phyloP scores from a whole-genome alignment of 805 yeast species.

The Saccharomyces paradoxus region DNA sequence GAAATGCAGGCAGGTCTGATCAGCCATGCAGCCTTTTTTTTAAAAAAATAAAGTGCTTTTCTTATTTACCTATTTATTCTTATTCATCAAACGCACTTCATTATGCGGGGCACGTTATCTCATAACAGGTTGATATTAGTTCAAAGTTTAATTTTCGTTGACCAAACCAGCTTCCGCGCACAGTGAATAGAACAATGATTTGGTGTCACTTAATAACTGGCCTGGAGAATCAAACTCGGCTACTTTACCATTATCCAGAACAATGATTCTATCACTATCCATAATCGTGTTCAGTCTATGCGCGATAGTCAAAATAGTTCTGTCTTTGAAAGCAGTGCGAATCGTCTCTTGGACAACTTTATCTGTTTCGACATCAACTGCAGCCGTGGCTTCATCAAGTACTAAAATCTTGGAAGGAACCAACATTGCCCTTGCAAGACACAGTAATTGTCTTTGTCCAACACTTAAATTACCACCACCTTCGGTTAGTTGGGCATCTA shows the following conservation, averaged over 20 bases:
- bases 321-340: conserved; percentile 60
- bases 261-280: conserved; percentile 72
- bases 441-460: conserved; percentile 74
- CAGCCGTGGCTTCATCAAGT: conserved; percentile 83
- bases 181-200: conserved; percentile 68
- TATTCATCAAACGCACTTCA: background rate
- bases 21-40: no score
- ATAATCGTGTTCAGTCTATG: conserved; percentile 76
- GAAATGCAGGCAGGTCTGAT: no score
- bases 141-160: background rate
- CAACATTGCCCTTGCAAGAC: conserved; percentile 70
- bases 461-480: conserved; percentile 67
- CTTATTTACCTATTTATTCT: background rate
- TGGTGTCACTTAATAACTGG: conserved; percentile 53
- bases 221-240: conserved; percentile 71
- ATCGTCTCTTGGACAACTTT: conserved; percentile 70
- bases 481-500: conserved; percentile 50
- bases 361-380: conserved; percentile 82
- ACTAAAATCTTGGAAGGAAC: conserved; percentile 57
- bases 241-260: conserved; percentile 65
- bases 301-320: conserved; percentile 78
- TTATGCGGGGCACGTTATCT: no score
- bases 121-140: no score
- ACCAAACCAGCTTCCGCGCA: conserved; percentile 73
- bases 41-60: background rate